Conservation (phyloP, 805 yeast species). For the Clavispora fructus region DNA sequence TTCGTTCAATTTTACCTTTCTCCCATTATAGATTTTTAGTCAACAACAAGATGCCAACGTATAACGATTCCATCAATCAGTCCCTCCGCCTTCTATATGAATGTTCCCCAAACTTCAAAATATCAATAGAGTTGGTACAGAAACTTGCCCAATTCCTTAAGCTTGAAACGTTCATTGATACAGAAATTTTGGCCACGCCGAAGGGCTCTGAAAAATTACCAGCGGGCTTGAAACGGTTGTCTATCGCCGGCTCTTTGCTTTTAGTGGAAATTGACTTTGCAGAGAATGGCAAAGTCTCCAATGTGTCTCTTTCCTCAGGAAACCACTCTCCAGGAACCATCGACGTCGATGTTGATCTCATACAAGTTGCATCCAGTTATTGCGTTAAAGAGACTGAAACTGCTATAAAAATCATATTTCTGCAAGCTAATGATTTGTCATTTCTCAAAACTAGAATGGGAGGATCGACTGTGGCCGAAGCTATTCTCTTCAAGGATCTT, state of each 20-base stretch:
- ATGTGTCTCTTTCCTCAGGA: conserved; percentile 35
- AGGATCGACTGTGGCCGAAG: conserved; percentile 19
- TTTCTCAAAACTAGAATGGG: conserved; percentile 14
- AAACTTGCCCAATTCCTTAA: conserved; percentile 35
- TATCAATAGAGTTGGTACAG: conserved; percentile 35
- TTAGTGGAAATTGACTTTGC: conserved; percentile 36
- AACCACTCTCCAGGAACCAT: conserved; percentile 12
- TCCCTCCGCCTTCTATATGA: conserved; percentile 24
- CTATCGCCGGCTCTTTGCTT: conserved; percentile 38
- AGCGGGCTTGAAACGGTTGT: conserved; percentile 18
- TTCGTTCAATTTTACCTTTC: not conserved
- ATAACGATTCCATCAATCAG: conserved; percentile 3
- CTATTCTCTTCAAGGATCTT: conserved; percentile 25
- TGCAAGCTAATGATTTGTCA: conserved; percentile 9
- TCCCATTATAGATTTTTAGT: not conserved
- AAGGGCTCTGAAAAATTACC: not conserved
- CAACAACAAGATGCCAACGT: not conserved
- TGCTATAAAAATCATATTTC: conserved; percentile 11
- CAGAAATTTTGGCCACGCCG: conserved; percentile 20
- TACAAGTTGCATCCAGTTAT: not conserved
- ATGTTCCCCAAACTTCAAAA: conserved; percentile 24
- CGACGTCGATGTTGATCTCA: not conserved
- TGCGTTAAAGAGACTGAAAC: conserved; percentile 3
- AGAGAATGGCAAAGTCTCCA: conserved; percentile 19
- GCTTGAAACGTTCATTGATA: conserved; percentile 39